These are phyloP conservation scores for Sisymbrium altissimum DNA, from an alignment of 345 rosid species.

Conservation along the genomic window DNA sequence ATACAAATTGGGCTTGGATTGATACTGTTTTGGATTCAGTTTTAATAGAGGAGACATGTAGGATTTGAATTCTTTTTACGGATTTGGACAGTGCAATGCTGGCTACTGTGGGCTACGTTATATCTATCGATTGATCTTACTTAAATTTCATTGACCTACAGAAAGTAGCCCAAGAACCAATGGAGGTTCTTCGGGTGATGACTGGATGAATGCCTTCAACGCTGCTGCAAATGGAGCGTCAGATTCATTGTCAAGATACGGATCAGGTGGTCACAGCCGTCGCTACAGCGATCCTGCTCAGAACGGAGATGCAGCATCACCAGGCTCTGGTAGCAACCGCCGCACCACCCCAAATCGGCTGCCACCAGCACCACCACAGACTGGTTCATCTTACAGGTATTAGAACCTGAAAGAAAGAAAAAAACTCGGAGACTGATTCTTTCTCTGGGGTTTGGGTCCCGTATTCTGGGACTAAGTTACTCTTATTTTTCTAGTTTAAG, in stretches of 20 bases:
- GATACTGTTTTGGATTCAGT: neutral
- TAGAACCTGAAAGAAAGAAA: conserved; percentile 29
- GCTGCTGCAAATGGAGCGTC: conserved; percentile 68
- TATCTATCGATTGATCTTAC: neutral
- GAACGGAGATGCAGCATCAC: conserved; percentile 62
- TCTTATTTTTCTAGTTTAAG: conserved; percentile 20
- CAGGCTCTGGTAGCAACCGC: conserved; percentile 50
- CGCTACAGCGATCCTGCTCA: conserved; percentile 66
- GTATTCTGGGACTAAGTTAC: conserved; percentile 21
- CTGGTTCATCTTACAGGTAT: conserved; percentile 54
- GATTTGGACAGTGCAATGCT: neutral
- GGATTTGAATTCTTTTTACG: neutral
- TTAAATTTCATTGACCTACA: conserved; percentile 23
- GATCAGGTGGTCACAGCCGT: conserved; percentile 60
- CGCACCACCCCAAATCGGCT: conserved; percentile 75
- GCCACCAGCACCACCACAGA: conserved; percentile 87
- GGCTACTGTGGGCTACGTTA: neutral
- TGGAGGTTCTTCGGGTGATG: conserved; percentile 67
- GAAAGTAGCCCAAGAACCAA: conserved; percentile 81
- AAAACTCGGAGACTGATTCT: neutral
- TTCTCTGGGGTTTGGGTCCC: conserved; percentile 18
- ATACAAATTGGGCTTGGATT: neutral
- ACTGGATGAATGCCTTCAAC: conserved; percentile 97
- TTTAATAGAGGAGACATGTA: neutral
- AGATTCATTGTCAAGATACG: conserved; percentile 43